Base-by-base conservation (phyloP, 2,329 filamentous ascomycete species). In the Aspergillus jensenii region DNA sequence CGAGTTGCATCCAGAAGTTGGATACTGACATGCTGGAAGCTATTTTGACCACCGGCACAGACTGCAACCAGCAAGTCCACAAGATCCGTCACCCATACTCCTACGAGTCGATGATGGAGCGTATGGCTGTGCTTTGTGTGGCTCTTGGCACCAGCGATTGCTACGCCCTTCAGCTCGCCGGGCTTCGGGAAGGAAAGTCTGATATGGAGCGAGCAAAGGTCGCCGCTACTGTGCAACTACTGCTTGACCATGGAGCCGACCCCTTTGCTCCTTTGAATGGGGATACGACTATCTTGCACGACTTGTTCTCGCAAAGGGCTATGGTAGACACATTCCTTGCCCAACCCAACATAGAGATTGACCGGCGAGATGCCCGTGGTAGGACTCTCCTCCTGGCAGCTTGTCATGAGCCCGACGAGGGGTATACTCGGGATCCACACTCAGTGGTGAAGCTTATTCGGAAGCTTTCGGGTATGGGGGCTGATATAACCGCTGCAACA, bases 331-430 rank as follows among this genome's bases (percentile, higher is more conserved):
- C 33, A 2, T 19, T 50, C 12, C 35, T 50, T n/a, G 33, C 33
- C 14, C 12, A n/a, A 2, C 31, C 40, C 14, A 8, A 9, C 21
- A 55, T 57, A 35, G 47, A 50, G 21, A 12, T 55, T 5, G 48
- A 61, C 43, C 31, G 11, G 17, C 50, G 50, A 6, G 55, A 61
- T 44, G 40, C 17, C 1, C 45, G 33, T 15, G 59, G 51, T 17
- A 33, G 52, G 21, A 59, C 59, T 3, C 51, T 61, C 23, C 52
- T 61, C 27, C 35, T 55, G 9, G 54, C 57, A 14, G 50, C 53
- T 17, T 57, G 56, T 4, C 9, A 31, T 8, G 14, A 12, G 3
- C 35, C 6, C 15, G 35, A n/a, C 15, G 2, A 37, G 3, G 35
- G 14, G 6, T 5, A 1, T 6, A 37, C 1, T 11, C 27, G 35